Percentiles rank a stretch among this genome's conserved stretches.
phyloP scores from a whole-genome alignment of 495 filamentous ascomycete species.

The Aspergillus cristatus region DNA sequence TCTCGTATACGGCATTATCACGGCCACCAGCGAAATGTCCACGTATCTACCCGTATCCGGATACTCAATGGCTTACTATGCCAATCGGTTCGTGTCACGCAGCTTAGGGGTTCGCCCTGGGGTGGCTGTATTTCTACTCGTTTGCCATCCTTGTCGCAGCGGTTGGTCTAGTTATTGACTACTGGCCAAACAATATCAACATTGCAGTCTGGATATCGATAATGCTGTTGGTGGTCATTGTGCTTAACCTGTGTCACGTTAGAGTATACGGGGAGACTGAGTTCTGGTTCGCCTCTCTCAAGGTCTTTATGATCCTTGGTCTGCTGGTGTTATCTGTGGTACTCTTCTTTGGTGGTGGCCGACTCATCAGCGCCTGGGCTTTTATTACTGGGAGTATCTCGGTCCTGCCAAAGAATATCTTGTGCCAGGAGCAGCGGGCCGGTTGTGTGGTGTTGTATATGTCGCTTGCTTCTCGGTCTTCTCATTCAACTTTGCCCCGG shows the following conservation, averaged over 20 bases:
- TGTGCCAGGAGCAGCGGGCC: constrained; percentile 11
- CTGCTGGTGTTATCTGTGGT: constrained; percentile 54
- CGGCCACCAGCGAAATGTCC: constrained; percentile 46
- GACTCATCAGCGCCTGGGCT: constrained; percentile 50
- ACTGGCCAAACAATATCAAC: constrained; percentile 39
- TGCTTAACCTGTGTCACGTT: constrained; percentile 44
- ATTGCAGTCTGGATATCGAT: constrained; percentile 32
- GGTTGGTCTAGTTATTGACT: constrained; percentile 56
- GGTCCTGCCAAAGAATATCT: constrained; percentile 47
- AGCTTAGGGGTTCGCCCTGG: constrained; percentile 48
- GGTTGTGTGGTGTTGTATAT: constrained; percentile 13
- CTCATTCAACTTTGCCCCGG: constrained; percentile 38
- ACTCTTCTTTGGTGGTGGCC: constrained; percentile 53
- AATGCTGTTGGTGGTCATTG: constrained; percentile 8
- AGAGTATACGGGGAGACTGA: constrained; percentile 54
- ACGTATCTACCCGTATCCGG: constrained; percentile 44
- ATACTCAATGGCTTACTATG: constrained; percentile 42
- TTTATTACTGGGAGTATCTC: constrained; percentile 57
- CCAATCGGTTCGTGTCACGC: constrained; percentile 39
- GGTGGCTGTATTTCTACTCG: constrained; percentile 42
- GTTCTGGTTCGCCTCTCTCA: constrained; percentile 37
- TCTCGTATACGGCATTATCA: constrained; percentile 47
- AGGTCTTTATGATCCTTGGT: constrained; percentile 60
- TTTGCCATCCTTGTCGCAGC: constrained; percentile 51
- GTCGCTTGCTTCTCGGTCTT: constrained; percentile 43